phyloP scores from a whole-genome alignment of 139 green algal species.

The Limnomonas spitsbergensis region DNA sequence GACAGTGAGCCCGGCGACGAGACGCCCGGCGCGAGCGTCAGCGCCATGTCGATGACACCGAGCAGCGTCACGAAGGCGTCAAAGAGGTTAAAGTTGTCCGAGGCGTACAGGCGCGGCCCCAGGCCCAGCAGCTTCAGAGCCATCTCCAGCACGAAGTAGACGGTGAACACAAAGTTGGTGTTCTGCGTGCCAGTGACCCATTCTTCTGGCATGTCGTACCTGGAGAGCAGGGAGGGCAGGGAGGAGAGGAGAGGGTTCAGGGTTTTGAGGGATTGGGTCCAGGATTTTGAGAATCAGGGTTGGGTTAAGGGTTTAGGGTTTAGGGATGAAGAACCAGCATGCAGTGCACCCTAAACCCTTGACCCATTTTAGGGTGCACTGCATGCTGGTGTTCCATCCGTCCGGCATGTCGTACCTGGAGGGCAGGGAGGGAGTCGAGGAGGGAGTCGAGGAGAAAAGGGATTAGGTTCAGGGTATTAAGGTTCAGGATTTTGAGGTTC shows the following conservation, averaged over 20 bases:
- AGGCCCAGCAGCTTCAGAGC: conserved; percentile 7
- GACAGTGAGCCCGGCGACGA: neutral
- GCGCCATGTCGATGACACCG: conserved; percentile 10
- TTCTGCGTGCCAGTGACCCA: neutral
- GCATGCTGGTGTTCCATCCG: neutral
- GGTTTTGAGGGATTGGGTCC: neutral
- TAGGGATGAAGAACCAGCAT: too few relatives aligned
- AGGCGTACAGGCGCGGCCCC: conserved; percentile 2
- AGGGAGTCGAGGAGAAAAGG: neutral
- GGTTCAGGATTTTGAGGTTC: too few relatives aligned
- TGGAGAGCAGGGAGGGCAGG: conserved; percentile 1
- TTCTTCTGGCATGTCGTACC: conserved; percentile 9
- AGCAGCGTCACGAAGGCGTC: conserved; percentile 7
- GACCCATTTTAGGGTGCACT: too few relatives aligned
- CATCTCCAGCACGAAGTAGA: conserved; percentile 14
- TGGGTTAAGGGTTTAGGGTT: too few relatives aligned
- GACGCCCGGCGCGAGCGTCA: neutral
- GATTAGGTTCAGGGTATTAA: too few relatives aligned
- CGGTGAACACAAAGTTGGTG: neutral
- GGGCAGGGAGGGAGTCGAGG: neutral
- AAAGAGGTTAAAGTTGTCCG: conserved; percentile 7
- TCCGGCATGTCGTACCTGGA: conserved; percentile 16
- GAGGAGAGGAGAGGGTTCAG: neutral
- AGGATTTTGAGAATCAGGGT: too few relatives aligned
- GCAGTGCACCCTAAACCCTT: too few relatives aligned